These are phyloP conservation scores for Periconia macrospinosa DNA, from an alignment of 2,329 filamentous ascomycete species.

Conservation along the genomic window DNA sequence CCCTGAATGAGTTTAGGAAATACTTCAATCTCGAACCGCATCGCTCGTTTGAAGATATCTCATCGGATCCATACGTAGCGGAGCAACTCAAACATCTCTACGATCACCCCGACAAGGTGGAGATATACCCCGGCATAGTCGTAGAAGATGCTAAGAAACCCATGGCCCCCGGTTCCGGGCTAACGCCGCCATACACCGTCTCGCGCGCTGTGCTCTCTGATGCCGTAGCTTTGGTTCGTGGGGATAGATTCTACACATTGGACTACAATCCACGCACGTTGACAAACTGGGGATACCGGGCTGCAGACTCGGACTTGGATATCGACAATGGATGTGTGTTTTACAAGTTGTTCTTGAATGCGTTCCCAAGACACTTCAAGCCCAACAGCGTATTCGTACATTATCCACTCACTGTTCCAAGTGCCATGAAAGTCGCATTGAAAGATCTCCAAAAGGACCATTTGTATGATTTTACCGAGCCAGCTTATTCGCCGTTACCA, in stretches of 20 bases:
- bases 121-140: conserved; percentile 78
- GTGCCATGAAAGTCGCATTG: conserved; percentile 72
- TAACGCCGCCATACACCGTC: conserved; percentile 75
- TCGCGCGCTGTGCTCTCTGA: conserved; percentile 77
- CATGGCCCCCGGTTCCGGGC: conserved; percentile 69
- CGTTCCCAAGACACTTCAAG: conserved; percentile 80
- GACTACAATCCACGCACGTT: conserved; percentile 71
- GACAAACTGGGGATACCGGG: conserved; percentile 83
- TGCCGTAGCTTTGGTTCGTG: conserved; percentile 75
- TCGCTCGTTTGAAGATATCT: conserved; percentile 80
- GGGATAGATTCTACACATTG: conserved; percentile 77
- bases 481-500: conserved; percentile 51
- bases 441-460: conserved; percentile 67
- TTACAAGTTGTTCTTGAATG: conserved; percentile 79
- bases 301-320: conserved; percentile 71
- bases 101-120: conserved; percentile 77
- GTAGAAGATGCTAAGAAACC: conserved; percentile 75
- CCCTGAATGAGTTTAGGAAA: conserved; percentile 82
- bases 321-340: conserved; percentile 82
- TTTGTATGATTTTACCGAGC: conserved; percentile 70
- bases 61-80: conserved; percentile 71
- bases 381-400: conserved; percentile 79
- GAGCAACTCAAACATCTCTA: conserved; percentile 63
- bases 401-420: conserved; percentile 72
- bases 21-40: conserved; percentile 79